A percentile compares a stretch with the other conserved stretches of the same genome.
phyloP scores from a whole-genome alignment of 331 rosid genomes.

The Cucumis variabilis region DNA sequence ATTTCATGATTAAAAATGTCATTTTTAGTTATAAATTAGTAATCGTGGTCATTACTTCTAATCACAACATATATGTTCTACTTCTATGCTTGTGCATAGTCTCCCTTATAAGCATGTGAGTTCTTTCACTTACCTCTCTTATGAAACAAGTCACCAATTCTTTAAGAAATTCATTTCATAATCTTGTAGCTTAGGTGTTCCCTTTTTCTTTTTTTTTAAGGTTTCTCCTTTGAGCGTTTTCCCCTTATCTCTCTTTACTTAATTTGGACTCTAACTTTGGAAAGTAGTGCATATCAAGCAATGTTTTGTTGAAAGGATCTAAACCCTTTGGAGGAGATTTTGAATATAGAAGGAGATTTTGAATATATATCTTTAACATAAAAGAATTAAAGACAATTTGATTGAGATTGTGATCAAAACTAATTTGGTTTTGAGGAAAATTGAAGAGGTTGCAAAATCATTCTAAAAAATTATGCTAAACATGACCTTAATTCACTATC shows the following conservation, averaged over 20 bases:
- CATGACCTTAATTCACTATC: background rate
- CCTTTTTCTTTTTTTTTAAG: background rate
- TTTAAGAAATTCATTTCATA: background rate
- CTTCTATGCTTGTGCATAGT: background rate
- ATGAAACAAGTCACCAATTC: slow-evolving; percentile 21
- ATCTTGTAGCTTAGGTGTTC: background rate
- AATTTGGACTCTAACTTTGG: slow-evolving; percentile 21
- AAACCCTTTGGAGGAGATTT: background rate
- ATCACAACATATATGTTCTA: no score
- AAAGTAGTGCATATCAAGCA: slow-evolving; percentile 16
- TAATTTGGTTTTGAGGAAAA: background rate
- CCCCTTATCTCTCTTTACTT: slow-evolving; percentile 14
- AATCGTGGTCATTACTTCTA: no score
- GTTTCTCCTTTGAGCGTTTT: background rate
- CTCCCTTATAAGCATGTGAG: background rate
- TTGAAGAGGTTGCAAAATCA: slow-evolving; percentile 23
- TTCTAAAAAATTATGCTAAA: slow-evolving; percentile 14
- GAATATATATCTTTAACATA: background rate
- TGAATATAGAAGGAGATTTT: background rate
- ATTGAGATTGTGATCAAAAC: background rate
- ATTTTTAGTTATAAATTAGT: no score
- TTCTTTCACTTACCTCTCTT: slow-evolving; percentile 10
- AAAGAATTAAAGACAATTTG: background rate
- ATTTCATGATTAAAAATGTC: no score
- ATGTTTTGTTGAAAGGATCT: slow-evolving; percentile 8